Conservation (phyloP, 1,284 basidiomycete genomes). For the Ceratobasidium sp. region DNA sequence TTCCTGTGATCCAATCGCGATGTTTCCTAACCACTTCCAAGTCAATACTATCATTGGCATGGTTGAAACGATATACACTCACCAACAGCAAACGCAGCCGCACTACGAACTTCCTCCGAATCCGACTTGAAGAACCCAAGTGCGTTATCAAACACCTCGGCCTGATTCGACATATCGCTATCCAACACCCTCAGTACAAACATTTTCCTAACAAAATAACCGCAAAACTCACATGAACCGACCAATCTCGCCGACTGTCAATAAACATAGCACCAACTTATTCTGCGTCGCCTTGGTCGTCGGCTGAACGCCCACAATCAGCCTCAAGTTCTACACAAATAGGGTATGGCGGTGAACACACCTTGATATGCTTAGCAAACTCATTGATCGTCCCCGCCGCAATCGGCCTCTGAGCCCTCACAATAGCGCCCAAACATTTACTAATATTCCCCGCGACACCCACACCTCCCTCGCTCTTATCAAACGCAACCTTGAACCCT, state of each 20-base stretch:
- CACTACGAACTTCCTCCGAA: slow-evolving; percentile 85
- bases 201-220: neutral
- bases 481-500: slow-evolving; percentile 72
- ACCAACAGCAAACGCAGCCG: slow-evolving; percentile 93
- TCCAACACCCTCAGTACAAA: slow-evolving; percentile 4
- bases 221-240: slow-evolving; percentile 75
- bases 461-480: slow-evolving; percentile 66
- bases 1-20: slow-evolving; percentile 90
- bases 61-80: slow-evolving; percentile 50
- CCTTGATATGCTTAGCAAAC: slow-evolving; percentile 83
- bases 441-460: slow-evolving; percentile 75
- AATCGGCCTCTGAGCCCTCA: slow-evolving; percentile 74
- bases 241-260: slow-evolving; percentile 91
- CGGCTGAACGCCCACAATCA: slow-evolving; percentile 59
- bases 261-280: slow-evolving; percentile 83
- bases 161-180: slow-evolving; percentile 85
- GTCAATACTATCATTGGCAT: neutral
- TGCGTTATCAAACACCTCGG: slow-evolving; percentile 80
- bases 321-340: too few species aligned
- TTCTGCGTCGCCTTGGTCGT: slow-evolving; percentile 75
- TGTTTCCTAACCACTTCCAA: slow-evolving; percentile 74
- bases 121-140: slow-evolving; percentile 82
- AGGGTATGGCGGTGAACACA: slow-evolving; percentile 53
- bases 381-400: slow-evolving; percentile 84
- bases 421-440: slow-evolving; percentile 84